Base-by-base conservation (phyloP, 768 basidiomycete species). In the Trametes coccinea region DNA sequence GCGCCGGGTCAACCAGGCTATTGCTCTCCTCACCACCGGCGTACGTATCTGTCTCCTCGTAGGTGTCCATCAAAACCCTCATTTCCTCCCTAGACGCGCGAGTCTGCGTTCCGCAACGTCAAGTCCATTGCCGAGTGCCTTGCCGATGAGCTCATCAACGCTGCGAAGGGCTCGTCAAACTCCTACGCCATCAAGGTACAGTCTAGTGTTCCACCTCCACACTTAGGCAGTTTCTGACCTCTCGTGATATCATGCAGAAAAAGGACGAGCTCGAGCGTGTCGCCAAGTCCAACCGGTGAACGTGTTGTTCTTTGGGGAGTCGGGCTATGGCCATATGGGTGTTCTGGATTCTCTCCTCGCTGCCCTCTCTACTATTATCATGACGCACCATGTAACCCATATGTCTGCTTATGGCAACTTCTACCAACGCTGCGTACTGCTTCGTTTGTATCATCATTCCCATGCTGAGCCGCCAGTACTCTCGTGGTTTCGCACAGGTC, bases 181-280 rank as follows among this genome's bases (percentile, higher is more conserved):
- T 98, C 96, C 57, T 99, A 98, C 76, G 96, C 96, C 64, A 99
- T 99, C 85, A 98, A 98, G 92, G 91, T 92, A 47, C 48, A 79
- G 70, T 34, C n/a, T 2, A 16, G 13, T 14, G n/a, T 2, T 11
- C 5, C 34, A 22, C n/a, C 5, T 45, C 31, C 39, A 39, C 60
- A 50, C 27, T 16, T 49, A 37, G 34, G 34, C 34, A 37, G 34
- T 37, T 31, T 30, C 53, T 57, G 16, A 46, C 41, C 34, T 44
- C 54, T 2, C 33, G 37, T 6, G n/a, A 44, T 30, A 13, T 40
- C 39, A 62, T 49, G 70, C 73, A 92, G 93, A 95, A 95, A 92
- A 97, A 95, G 83, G 95, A 98, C 78, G 96, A 99, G 79, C 88
- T 99, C 67, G 96, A 99, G 84, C 95, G 96, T 84, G 97, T 99